Conservation (phyloP, 192 early-diverging fungal genomes). For the Coemansia sp. region DNA sequence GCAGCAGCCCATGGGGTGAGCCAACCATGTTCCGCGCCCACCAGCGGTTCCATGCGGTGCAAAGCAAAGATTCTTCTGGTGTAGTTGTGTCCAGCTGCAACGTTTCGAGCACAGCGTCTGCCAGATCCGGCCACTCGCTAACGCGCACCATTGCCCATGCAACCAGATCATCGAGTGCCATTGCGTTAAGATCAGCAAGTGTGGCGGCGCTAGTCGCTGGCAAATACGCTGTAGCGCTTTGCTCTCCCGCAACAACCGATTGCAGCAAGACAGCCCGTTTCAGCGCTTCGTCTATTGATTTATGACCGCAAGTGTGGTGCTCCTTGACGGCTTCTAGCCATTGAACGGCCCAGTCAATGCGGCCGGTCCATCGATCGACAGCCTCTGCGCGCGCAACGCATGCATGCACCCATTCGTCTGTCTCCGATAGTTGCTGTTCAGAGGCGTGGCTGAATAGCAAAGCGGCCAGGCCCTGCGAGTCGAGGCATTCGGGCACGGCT, state of each 20-base stretch:
- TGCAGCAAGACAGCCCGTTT: not conserved
- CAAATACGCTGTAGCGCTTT: not conserved
- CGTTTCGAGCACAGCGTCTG: not conserved
- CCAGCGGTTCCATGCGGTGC: conserved; percentile 29
- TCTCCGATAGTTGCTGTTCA: not conserved
- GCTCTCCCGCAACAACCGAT: not conserved
- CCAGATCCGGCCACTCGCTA: not conserved
- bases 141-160: conserved; percentile 11
- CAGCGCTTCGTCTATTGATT: not conserved
- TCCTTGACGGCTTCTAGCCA: conserved; percentile 25
- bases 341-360: conserved; percentile 24
- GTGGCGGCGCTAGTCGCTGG: not conserved
- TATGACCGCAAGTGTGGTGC: not conserved
- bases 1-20: conserved; percentile 1
- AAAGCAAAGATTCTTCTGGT: not conserved
- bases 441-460: not conserved
- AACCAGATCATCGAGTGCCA: conserved; percentile 8
- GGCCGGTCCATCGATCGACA: conserved; percentile 36
- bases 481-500: conserved; percentile 28
- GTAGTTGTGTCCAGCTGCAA: not conserved
- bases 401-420: not conserved
- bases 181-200: conserved; percentile 13
- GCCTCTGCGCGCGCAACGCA: conserved; percentile 25
- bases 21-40: conserved; percentile 20
- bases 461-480: conserved; percentile 10